phyloP scores from a whole-genome alignment of 2,329 filamentous ascomycete genomes.

The Clonostachys sp. region DNA sequence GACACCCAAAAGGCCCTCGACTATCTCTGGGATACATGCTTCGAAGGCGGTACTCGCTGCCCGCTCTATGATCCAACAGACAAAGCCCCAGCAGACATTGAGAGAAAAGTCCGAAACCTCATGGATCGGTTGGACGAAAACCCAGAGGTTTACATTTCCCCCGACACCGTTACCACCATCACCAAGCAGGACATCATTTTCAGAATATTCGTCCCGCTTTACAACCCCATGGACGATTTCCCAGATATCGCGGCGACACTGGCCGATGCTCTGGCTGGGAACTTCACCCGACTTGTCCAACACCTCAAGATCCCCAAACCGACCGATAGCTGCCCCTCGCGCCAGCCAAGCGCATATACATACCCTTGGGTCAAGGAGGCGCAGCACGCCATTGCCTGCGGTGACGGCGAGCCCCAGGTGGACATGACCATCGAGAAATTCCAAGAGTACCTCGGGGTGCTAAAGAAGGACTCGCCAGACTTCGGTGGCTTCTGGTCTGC shows the following conservation, averaged over 20 bases:
- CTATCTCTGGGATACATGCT: slow-evolving; percentile 28
- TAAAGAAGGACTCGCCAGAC: slow-evolving; percentile 17
- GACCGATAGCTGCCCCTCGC: not conserved
- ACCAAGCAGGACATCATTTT: slow-evolving; percentile 21
- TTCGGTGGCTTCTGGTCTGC: slow-evolving; percentile 25
- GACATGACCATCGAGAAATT: slow-evolving; percentile 14
- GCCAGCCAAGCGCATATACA: not conserved
- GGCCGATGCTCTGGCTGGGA: slow-evolving; percentile 5
- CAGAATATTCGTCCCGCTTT: not conserved
- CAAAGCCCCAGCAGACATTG: slow-evolving; percentile 15
- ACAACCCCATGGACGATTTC: not conserved
- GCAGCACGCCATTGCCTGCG: slow-evolving; percentile 21
- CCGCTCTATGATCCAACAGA: slow-evolving; percentile 12
- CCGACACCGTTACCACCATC: slow-evolving; percentile 19
- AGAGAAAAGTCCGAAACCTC: slow-evolving; percentile 20
- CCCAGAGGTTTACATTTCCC: slow-evolving; percentile 6
- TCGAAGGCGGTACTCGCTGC: slow-evolving; percentile 18
- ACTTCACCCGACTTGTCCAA: not conserved
- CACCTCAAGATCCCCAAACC: not conserved
- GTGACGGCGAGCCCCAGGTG: slow-evolving; percentile 21
- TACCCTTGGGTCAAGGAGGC: slow-evolving; percentile 9
- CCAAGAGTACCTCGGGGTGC: slow-evolving; percentile 16
- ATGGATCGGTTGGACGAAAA: slow-evolving; percentile 16
- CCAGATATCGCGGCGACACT: slow-evolving; percentile 4
- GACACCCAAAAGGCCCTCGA: slow-evolving; percentile 28